Percentiles rank a stretch among this genome's conserved stretches.
Evolutionary conservation across 2,329 filamentous ascomycete species (phyloP).

Genomic region (Plenodomus lindquistii): DNA sequence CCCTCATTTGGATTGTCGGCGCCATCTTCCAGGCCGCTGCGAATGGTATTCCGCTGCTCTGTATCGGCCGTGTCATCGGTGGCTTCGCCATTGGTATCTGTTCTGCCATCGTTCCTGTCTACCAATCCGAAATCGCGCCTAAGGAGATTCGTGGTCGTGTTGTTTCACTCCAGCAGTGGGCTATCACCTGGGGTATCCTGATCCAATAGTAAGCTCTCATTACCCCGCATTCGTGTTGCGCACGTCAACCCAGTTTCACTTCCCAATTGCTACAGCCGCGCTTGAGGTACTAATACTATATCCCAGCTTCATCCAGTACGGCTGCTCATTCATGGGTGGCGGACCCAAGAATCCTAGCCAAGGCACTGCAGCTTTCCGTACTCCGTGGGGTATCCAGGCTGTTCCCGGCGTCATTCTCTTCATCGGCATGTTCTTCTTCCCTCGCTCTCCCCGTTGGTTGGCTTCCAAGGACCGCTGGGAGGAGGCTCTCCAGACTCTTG

Average conservation of each 20-base stretch:
- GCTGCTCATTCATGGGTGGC: constrained; percentile 59
- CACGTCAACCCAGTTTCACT: too few relatives aligned
- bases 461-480: constrained; percentile 70
- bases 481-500: constrained; percentile 60
- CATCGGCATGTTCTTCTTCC: constrained; percentile 48
- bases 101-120: constrained; percentile 90
- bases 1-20: constrained; percentile 53
- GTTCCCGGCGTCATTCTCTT: constrained; percentile 47
- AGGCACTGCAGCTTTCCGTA: constrained; percentile 45
- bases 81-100: constrained; percentile 86
- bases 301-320: constrained; percentile 70
- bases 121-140: constrained; percentile 79
- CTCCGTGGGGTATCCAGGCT: constrained; percentile 51
- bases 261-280: too few relatives aligned
- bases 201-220: background rate
- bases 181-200: constrained; percentile 58
- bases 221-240: too few relatives aligned
- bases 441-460: constrained; percentile 67
- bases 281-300: constrained; percentile 40
- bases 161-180: constrained; percentile 70
- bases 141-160: constrained; percentile 58
- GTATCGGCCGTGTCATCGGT: constrained; percentile 70
- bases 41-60: constrained; percentile 48
- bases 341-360: constrained; percentile 49
- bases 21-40: constrained; percentile 44